Conservation (phyloP, 306 rosid genomes). For the Sechiopsis laciniata region DNA sequence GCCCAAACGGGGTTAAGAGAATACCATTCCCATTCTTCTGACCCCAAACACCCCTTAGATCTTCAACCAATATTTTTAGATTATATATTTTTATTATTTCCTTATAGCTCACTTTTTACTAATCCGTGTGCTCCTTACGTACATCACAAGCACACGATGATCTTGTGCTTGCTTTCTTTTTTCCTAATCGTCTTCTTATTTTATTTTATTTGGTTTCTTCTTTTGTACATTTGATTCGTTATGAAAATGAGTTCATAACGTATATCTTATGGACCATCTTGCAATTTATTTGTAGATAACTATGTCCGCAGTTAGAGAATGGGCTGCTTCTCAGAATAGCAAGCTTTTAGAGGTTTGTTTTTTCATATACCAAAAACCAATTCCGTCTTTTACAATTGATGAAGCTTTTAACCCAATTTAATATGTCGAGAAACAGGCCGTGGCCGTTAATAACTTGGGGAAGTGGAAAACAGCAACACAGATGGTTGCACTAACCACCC, state of each 20-base stretch:
- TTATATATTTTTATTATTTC: too few relatives aligned
- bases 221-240: constrained; percentile 4
- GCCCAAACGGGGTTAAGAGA: too few relatives aligned
- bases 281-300: constrained; percentile 59
- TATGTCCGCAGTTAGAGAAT: constrained; percentile 99
- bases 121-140: not conserved
- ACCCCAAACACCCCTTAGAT: too few relatives aligned
- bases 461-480: constrained; percentile 99
- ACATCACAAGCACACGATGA: not conserved
- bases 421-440: constrained; percentile 49
- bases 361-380: constrained; percentile 9
- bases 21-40: too few relatives aligned
- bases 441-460: constrained; percentile 98
- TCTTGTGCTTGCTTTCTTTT: not conserved
- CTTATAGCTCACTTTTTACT: not conserved
- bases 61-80: too few relatives aligned
- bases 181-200: not conserved
- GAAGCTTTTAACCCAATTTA: constrained; percentile 13
- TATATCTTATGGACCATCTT: constrained; percentile 26
- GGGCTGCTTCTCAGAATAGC: constrained; percentile 97
- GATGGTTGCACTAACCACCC: constrained; percentile 82
- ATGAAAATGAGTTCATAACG: constrained; percentile 11
- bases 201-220: too few relatives aligned
- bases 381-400: not conserved
- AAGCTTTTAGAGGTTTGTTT: constrained; percentile 82